Conservation (phyloP, 441 rosid genomes). For the Populus hybrid region DNA sequence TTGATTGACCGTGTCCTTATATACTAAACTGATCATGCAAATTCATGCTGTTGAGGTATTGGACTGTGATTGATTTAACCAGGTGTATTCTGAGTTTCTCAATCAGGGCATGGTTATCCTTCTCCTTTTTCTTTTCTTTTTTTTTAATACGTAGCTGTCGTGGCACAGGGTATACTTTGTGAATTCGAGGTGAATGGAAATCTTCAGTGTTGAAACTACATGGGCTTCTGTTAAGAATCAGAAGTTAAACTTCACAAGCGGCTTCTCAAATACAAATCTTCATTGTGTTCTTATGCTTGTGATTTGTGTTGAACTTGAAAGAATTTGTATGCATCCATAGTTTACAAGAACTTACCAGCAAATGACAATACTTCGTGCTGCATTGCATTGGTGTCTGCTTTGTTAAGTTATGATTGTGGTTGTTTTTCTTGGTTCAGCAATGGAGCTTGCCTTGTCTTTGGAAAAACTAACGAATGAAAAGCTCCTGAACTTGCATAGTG, state of each 20-base stretch:
- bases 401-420: background rate
- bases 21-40: background rate
- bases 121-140: no score
- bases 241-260: background rate
- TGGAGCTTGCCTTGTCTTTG: slow-evolving; percentile 78
- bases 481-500: slow-evolving; percentile 59
- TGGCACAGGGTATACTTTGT: background rate
- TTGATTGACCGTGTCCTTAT: background rate
- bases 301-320: background rate
- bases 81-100: background rate
- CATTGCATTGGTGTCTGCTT: background rate
- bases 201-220: background rate
- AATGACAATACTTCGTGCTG: background rate
- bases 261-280: background rate
- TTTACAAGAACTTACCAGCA: background rate
- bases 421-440: slow-evolving; percentile 45
- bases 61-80: background rate
- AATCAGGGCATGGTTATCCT: background rate
- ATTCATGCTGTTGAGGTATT: background rate
- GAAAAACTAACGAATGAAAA: slow-evolving; percentile 80
- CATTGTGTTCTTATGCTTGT: background rate
- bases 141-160: background rate
- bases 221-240: background rate
- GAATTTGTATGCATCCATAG: background rate
- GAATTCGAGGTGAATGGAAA: background rate